A percentile compares a stretch with the other conserved stretches of the same genome.
Conservation (phyloP, 257 asterid genomes). For the Salvia splendens region DNA sequence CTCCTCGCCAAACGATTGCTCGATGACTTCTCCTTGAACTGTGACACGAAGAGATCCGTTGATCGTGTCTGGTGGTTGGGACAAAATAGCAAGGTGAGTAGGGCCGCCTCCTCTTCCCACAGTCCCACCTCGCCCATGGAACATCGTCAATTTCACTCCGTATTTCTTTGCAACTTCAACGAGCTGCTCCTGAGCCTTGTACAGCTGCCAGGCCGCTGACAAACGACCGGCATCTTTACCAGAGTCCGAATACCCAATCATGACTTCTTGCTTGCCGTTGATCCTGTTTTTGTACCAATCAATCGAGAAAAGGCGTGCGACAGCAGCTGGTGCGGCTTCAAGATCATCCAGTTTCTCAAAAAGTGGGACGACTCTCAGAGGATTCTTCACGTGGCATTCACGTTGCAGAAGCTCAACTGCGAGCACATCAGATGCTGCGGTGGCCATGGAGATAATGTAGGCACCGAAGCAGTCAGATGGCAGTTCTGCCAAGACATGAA, state of each 20-base stretch:
- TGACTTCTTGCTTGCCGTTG: constrained; percentile 69
- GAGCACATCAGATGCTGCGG: constrained; percentile 60
- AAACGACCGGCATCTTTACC: constrained; percentile 75
- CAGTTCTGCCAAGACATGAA: constrained; percentile 60
- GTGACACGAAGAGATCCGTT: constrained; percentile 73
- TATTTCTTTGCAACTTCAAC: constrained; percentile 56
- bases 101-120: constrained; percentile 80
- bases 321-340: constrained; percentile 65
- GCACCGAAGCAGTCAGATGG: constrained; percentile 72
- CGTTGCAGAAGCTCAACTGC: constrained; percentile 74
- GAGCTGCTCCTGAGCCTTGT: constrained; percentile 74
- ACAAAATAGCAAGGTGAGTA: constrained; percentile 66
- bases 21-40: constrained; percentile 73
- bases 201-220: constrained; percentile 67
- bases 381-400: constrained; percentile 59
- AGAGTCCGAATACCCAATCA: constrained; percentile 77
- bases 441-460: constrained; percentile 74
- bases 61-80: constrained; percentile 72
- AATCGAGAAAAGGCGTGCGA: constrained; percentile 61
- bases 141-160: constrained; percentile 68
- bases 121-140: constrained; percentile 75
- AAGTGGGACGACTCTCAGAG: constrained; percentile 64
- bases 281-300: constrained; percentile 63
- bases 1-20: constrained; percentile 69
- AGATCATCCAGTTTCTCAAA: constrained; percentile 65